These are phyloP conservation scores for Xerocomellus intermedius DNA, from an alignment of 768 basidiomycete genomes.

Conservation along the genomic window DNA sequence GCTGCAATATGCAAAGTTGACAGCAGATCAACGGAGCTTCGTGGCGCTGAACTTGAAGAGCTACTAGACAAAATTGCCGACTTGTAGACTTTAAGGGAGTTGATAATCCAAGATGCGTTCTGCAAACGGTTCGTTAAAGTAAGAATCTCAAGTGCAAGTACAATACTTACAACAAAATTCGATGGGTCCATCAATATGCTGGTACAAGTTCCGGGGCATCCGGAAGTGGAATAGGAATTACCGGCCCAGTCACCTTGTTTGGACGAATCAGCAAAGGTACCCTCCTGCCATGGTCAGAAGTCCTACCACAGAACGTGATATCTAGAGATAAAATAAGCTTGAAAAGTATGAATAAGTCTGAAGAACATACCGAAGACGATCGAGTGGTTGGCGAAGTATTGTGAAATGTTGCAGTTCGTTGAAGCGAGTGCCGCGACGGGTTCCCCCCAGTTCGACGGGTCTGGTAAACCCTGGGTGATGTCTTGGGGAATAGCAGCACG, in stretches of 20 bases:
- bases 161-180: slow-evolving; percentile 63
- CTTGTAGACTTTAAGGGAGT: slow-evolving; percentile 71
- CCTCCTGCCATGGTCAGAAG: neutral
- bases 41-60: slow-evolving; percentile 24
- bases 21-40: slow-evolving; percentile 1
- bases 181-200: slow-evolving; percentile 60
- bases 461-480: slow-evolving; percentile 56
- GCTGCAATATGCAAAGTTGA: slow-evolving; percentile 12
- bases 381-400: slow-evolving; percentile 66
- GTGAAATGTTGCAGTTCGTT: slow-evolving; percentile 51
- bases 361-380: slow-evolving; percentile 66
- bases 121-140: slow-evolving; percentile 27
- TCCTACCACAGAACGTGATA: slow-evolving; percentile 77
- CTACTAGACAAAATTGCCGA: slow-evolving; percentile 47
- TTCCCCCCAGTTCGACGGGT: slow-evolving; percentile 65
- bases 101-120: slow-evolving; percentile 84
- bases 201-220: slow-evolving; percentile 73
- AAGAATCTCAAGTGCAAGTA: neutral
- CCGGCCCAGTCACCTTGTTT: slow-evolving; percentile 78
- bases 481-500: slow-evolving; percentile 73
- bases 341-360: neutral
- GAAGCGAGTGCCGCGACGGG: slow-evolving; percentile 63
- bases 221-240: slow-evolving; percentile 70
- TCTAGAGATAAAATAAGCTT: slow-evolving; percentile 42
- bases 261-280: slow-evolving; percentile 6